Conservation (phyloP, 495 filamentous ascomycete genomes). For the Neurospora hispaniola region DNA sequence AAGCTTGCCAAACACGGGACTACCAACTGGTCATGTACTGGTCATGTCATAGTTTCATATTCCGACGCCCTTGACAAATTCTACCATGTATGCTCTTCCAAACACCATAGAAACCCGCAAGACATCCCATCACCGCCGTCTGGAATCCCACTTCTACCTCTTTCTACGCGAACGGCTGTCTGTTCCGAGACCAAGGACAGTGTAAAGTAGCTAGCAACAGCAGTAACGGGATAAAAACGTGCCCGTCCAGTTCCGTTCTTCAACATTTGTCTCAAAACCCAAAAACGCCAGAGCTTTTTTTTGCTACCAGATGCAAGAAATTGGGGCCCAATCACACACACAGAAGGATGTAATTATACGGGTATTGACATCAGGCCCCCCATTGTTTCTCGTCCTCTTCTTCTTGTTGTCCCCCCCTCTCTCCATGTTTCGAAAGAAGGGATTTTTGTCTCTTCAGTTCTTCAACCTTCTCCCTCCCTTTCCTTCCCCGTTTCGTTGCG, state of each 20-base stretch:
- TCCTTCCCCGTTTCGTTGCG: constrained; percentile 1
- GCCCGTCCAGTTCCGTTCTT: not conserved
- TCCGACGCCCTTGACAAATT: not conserved
- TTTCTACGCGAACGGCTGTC: not conserved
- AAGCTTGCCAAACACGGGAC: not conserved
- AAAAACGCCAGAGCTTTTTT: constrained; percentile 25
- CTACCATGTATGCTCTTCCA: not conserved
- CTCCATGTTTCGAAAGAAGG: not conserved
- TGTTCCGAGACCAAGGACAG: not conserved
- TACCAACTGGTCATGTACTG: not conserved
- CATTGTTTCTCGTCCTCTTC: not conserved
- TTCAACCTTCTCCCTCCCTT: constrained; percentile 10
- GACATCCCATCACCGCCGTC: not conserved
- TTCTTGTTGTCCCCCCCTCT: not conserved
- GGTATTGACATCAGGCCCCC: constrained; percentile 3
- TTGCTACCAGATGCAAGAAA: constrained; percentile 19
- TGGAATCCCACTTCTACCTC: not conserved
- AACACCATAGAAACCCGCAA: not conserved
- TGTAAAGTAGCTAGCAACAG: not conserved
- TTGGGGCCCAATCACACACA: constrained; percentile 5
- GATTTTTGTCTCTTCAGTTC: not conserved
- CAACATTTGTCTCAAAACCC: constrained; percentile 8
- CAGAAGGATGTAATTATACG: constrained; percentile 7
- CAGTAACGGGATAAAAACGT: not conserved
- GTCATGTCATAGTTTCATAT: not conserved